phyloP scores from a whole-genome alignment of 1,284 basidiomycete genomes.

The Uromyces viciae-fabae region DNA sequence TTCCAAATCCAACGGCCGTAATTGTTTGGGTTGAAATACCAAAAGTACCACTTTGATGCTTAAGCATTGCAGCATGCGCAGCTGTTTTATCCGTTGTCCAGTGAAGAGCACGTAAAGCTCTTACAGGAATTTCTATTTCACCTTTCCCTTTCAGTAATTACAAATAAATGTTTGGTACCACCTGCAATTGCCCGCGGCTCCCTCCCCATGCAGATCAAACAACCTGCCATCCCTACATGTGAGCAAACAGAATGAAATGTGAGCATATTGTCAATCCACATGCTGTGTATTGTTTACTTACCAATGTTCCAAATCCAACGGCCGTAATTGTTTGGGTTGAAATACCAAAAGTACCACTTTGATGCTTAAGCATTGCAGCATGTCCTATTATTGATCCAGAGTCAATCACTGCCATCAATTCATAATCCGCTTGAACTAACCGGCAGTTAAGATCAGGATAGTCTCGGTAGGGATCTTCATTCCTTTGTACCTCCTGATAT shows the following conservation, averaged over 20 bases:
- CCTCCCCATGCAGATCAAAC: not conserved
- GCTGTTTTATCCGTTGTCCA: not conserved
- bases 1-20: not conserved
- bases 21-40: not conserved
- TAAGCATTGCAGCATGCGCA: conserved; percentile 9
- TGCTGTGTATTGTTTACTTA: not conserved
- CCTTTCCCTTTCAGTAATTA: not conserved
- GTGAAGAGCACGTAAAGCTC: no score
- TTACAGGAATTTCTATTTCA: not conserved
- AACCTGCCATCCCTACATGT: conserved; percentile 10
- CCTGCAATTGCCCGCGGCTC: not conserved
- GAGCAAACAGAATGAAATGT: not conserved
- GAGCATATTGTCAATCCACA: no score
- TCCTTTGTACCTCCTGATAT: not conserved
- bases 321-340: not conserved
- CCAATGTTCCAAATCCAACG: not conserved
- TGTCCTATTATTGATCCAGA: not conserved
- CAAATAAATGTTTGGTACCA: not conserved
- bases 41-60: not conserved
- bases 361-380: conserved; percentile 2
- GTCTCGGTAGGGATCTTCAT: conserved; percentile 5
- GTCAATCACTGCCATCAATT: not conserved
- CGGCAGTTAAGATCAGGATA: conserved; percentile 16
- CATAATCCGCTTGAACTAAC: not conserved
- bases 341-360: not conserved